These are phyloP conservation scores for Taxawa tesnikishii DNA, from an alignment of 2,329 filamentous ascomycete genomes.

Conservation along the genomic window DNA sequence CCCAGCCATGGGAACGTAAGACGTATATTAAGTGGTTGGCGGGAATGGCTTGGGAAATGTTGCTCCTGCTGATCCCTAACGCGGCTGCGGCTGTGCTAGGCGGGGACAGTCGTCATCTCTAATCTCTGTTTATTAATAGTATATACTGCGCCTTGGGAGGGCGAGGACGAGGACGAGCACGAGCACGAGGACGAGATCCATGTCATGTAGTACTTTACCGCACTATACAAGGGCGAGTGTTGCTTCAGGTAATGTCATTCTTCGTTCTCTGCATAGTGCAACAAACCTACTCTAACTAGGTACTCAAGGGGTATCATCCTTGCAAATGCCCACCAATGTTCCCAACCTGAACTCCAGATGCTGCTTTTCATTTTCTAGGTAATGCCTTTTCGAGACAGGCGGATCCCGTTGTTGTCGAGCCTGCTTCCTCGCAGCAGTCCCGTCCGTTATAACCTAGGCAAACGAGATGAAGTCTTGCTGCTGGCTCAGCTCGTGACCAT, in stretches of 20 bases:
- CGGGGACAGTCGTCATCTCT: too few relatives aligned
- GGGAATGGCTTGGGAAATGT: not conserved
- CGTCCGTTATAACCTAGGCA: too few relatives aligned
- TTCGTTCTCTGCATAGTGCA: not conserved
- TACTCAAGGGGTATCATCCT: not conserved
- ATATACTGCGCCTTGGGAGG: too few relatives aligned
- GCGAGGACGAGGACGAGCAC: too few relatives aligned
- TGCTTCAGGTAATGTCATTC: not conserved
- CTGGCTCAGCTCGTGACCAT: constrained; percentile 34
- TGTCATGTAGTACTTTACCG: too few relatives aligned
- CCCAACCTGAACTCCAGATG: not conserved
- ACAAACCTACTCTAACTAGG: not conserved
- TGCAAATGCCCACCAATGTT: not conserved
- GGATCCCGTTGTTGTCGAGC: too few relatives aligned
- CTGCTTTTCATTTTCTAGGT: not conserved
- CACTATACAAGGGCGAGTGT: too few relatives aligned
- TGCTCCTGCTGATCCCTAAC: not conserved
- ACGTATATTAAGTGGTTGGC: not conserved
- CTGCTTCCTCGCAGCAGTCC: too few relatives aligned
- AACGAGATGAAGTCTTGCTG: constrained; percentile 43
- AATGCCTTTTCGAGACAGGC: not conserved
- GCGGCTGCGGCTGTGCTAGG: not conserved
- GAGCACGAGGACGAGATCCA: too few relatives aligned
- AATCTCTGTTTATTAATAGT: too few relatives aligned
- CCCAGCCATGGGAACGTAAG: not conserved